Percentiles rank a stretch among this genome's conserved stretches.
Conservation (phyloP, 2,329 filamentous ascomycete species). For the Fusarium incarnatum region DNA sequence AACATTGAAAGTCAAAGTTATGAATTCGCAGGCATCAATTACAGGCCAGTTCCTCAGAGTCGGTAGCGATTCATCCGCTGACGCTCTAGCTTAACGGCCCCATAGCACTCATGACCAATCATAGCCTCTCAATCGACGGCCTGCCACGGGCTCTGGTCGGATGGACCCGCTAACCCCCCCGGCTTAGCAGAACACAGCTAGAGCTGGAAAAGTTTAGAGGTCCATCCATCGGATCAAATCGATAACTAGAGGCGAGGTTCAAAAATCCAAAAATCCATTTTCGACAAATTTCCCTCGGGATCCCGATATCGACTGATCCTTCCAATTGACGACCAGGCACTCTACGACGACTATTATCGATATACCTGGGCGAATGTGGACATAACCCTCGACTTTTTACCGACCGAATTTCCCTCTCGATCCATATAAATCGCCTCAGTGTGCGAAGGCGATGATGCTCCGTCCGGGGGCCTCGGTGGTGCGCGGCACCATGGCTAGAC, state of each 20-base stretch:
- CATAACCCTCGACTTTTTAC: constrained; percentile 8
- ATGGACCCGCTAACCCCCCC: constrained; percentile 37
- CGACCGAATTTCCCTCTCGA: constrained; percentile 4
- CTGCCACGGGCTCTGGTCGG: constrained; percentile 32
- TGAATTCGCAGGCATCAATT: constrained; percentile 17
- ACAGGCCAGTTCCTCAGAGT: constrained; percentile 16
- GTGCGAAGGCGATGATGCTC: constrained; percentile 61
- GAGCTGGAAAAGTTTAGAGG: constrained; percentile 48
- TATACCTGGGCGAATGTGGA: constrained; percentile 29
- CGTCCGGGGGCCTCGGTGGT: constrained; percentile 65
- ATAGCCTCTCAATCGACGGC: neutral
- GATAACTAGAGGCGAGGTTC: constrained; percentile 24
- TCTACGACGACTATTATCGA: neutral
- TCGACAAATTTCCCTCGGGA: constrained; percentile 40
- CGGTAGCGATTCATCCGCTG: constrained; percentile 33
- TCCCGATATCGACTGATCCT: constrained; percentile 15
- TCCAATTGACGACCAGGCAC: constrained; percentile 7
- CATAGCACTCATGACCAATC: constrained; percentile 21
- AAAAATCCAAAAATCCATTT: constrained; percentile 32
- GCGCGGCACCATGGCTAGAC: constrained; percentile 53
- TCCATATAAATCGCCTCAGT: constrained; percentile 12
- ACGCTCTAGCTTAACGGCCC: constrained; percentile 25
- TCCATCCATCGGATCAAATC: constrained; percentile 31
- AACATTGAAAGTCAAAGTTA: constrained; percentile 6
- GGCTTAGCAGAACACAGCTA: constrained; percentile 39